Conservation (phyloP, 192 early-diverging fungal genomes). For the Powellomyces hirtus region DNA sequence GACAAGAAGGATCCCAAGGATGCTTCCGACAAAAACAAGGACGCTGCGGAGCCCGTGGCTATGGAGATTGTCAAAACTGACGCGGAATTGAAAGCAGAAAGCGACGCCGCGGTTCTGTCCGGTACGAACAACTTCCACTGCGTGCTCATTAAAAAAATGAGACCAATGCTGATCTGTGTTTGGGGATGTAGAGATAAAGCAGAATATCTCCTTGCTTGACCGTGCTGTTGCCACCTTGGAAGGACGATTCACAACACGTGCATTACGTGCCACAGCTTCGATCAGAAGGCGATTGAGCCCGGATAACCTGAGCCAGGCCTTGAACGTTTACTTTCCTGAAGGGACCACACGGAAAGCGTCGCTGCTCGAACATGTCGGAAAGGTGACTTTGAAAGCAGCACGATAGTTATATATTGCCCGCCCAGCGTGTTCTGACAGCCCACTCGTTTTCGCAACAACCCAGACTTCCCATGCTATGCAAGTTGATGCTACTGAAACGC, state of each 20-base stretch:
- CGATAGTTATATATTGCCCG: neutral
- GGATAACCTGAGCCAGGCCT: slow-evolving; percentile 56
- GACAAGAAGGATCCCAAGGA: neutral
- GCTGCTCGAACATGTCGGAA: slow-evolving; percentile 17
- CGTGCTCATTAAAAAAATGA: neutral
- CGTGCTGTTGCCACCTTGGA: slow-evolving; percentile 81
- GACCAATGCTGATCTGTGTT: neutral
- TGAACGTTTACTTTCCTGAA: slow-evolving; percentile 27
- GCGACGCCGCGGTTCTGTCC: slow-evolving; percentile 7
- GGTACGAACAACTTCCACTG: slow-evolving; percentile 9
- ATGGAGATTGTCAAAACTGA: slow-evolving; percentile 28
- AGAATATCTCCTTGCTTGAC: slow-evolving; percentile 81
- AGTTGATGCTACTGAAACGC: slow-evolving; percentile 33
- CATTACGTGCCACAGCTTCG: slow-evolving; percentile 74
- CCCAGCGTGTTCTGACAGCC: neutral
- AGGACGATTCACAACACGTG: slow-evolving; percentile 84
- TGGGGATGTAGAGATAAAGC: slow-evolving; percentile 70
- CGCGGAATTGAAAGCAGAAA: slow-evolving; percentile 26
- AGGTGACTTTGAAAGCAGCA: neutral
- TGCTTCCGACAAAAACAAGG: neutral
- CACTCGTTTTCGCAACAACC: slow-evolving; percentile 22
- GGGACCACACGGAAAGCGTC: neutral
- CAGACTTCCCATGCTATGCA: slow-evolving; percentile 45
- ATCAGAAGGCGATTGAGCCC: slow-evolving; percentile 76
- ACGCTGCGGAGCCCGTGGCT: slow-evolving; percentile 3